A percentile compares a stretch with the other conserved stretches of the same genome.
Conservation (phyloP, 208 protist species). For the Wallacemonas rigidus region DNA sequence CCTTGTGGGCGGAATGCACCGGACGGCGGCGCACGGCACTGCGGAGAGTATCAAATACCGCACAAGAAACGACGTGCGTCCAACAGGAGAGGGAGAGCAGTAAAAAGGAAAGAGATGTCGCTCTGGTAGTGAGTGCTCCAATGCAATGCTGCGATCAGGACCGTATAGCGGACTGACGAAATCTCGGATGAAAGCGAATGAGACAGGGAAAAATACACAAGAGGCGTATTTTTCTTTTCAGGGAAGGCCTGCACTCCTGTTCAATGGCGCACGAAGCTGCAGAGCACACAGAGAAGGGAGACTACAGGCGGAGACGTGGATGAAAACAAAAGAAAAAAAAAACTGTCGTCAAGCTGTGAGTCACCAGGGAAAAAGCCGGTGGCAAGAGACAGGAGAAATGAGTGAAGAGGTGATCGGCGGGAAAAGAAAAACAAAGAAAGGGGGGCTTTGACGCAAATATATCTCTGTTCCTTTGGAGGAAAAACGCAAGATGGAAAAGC, state of each 20-base stretch:
- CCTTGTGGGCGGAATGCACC: too few species aligned
- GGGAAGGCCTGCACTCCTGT: too few species aligned
- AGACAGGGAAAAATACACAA: conserved; percentile 6
- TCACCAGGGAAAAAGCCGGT: not conserved
- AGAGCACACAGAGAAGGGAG: conserved; percentile 2
- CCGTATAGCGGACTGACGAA: too few species aligned
- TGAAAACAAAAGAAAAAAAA: conserved; percentile 2
- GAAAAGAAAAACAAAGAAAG: conserved; percentile 12
- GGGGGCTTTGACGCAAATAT: conserved; percentile 6
- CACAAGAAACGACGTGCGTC: too few species aligned
- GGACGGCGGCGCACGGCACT: too few species aligned
- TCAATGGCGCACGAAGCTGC: not conserved
- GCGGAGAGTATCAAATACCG: too few species aligned
- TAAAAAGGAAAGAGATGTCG: too few species aligned
- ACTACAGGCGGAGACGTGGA: not conserved
- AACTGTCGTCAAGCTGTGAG: not conserved
- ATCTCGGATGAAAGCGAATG: not conserved
- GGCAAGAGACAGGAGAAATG: not conserved
- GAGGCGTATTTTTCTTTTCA: too few species aligned
- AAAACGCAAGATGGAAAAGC: conserved; percentile 7
- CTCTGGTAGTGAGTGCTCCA: too few species aligned
- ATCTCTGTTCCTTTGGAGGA: conserved; percentile 2
- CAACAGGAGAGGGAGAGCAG: too few species aligned
- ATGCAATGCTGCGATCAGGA: too few species aligned
- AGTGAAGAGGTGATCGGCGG: not conserved